Base-by-base conservation (phyloP, 1,284 basidiomycete species). In the Pseudozyma pruni region DNA sequence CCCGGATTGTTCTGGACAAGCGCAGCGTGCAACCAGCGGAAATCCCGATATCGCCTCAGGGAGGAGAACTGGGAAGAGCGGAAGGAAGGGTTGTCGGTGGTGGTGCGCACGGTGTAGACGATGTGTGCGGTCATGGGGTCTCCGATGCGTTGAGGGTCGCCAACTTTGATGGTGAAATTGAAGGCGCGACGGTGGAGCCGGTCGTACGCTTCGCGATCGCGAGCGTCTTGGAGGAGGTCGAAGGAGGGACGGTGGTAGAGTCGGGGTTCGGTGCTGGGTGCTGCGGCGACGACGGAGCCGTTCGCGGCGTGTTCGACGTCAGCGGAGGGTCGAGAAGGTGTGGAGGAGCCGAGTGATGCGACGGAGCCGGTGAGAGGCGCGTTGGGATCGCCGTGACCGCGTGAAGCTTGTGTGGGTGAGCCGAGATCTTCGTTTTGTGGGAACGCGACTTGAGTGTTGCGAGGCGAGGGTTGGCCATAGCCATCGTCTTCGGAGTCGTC, bases 1-100 rank as follows among this genome's bases (percentile, higher is more conserved):
- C 95, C 96, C 1, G 96, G 94, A 79, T 98, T 98, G 84, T 97
- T 98, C 75, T 86, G 82, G 0, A 90, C 90, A 1, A 99, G 86
- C 0, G 90, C 90, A 76, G 95, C 94, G 81, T 92, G 96, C 0
- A 99, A 84, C 95, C 96, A 98, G 19, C 97, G 86, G 80, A 98
- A 99, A 83, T 99, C 96, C 19, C 91, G 93, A 83, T 96, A 99
- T 20, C 95, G 89, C 17, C 95, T 88, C 8, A 99, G 88, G 33
- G 96, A 94, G 4, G 93, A 80, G 34, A 79, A 76, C 19, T 77
- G 64, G 25, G 23, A 31, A 9, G 67, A 44, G 13, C 70, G 54
- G 42, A 80, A 75, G 44, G 45, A 34, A 9, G 74, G 59, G 41
- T 60, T 53, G 56, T 81, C 64, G 41, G 79, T 76, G 32, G 48